Evolutionary conservation across 441 rosid genomes (phyloP), one percentile per base, ranked within the genome.

Genomic region (Jatropha podagrica): DNA sequence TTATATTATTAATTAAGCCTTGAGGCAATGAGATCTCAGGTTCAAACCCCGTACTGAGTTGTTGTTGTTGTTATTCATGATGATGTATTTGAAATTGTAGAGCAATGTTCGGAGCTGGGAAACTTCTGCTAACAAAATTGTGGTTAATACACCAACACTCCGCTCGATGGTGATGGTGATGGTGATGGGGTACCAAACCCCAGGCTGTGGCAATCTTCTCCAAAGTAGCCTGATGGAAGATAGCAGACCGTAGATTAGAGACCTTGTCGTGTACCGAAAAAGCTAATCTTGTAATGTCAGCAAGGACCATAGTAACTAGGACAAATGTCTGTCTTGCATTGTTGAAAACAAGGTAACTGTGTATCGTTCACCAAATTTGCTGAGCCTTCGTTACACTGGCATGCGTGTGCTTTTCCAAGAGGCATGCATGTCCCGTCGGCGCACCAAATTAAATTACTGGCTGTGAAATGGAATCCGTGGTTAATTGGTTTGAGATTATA

Each of bases 341-440:
- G 11, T 72, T 71, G 65, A 40, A 86, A 49, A 65, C 88, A 85
- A 55, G 85, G 73, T 2, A 83, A 60, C 26, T 46, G 26, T 0
- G 81, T 4, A 42, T 26, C 32, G 17, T 68, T 74, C 10, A 77
- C n/a, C 74, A 86, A 56, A 76, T 87, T 89, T 20, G 41, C 55
- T 0, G 86, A 76, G 69, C 81, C 85, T 42, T 42, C 63, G 67
- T 72, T 49, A 81, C 92, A 89, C 2, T 79, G 75, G 78, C 92
- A 89, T 17, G 40, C 42, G 65, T 74, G 78, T 15, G 76, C 81
- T 12, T 23, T 75, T 61, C 78, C 85, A 62, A 75, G 80, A 2
- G 77, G 63, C 11, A 68, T 55, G 60, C 92, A 89, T 23, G 52
- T 71, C n/a, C 89, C 93, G 3, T 87, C 86, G 9, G 82, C 88